These are phyloP conservation scores for Corrigiola litoralis DNA, from an alignment of 179 eudicot genomes.

Conservation along the genomic window DNA sequence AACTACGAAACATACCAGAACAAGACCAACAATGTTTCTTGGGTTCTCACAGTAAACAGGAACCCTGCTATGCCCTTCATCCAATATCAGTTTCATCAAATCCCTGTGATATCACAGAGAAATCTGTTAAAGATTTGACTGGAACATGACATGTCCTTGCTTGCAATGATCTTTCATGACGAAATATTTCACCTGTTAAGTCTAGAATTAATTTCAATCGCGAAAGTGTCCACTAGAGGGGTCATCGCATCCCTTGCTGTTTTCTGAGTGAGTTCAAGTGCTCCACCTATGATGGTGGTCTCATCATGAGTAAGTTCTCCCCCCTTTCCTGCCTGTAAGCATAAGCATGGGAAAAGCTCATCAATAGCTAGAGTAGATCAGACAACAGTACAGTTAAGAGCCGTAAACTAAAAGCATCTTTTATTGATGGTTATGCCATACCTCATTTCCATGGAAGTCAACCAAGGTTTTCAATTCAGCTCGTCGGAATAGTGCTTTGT, in stretches of 20 bases:
- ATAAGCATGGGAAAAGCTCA: background rate
- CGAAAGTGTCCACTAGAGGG: slow-evolving; percentile 35
- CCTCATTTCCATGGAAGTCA: slow-evolving; percentile 49
- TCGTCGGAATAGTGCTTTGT: slow-evolving; percentile 40
- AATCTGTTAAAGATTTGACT: background rate
- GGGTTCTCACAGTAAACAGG: slow-evolving; percentile 83
- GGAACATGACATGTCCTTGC: background rate
- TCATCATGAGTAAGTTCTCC: slow-evolving; percentile 62
- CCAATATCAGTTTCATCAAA: slow-evolving; percentile 63
- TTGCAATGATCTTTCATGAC: background rate
- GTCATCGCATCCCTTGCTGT: slow-evolving; percentile 58
- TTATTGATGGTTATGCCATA: slow-evolving; percentile 2
- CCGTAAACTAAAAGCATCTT: too few relatives aligned
- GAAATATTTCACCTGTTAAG: slow-evolving; percentile 31
- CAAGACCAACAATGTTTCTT: slow-evolving; percentile 63
- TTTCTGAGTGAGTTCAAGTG: slow-evolving; percentile 44
- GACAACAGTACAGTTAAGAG: background rate
- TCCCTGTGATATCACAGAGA: slow-evolving; percentile 31
- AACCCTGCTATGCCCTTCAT: slow-evolving; percentile 82
- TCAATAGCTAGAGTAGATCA: background rate
- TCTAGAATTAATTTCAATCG: slow-evolving; percentile 40
- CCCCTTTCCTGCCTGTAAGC: slow-evolving; percentile 56
- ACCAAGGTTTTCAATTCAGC: slow-evolving; percentile 51
- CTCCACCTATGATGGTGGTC: slow-evolving; percentile 58
- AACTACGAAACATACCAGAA: slow-evolving; percentile 40